Base-by-base conservation (phyloP, 805 yeast genomes). In the Saccharomyces cerevisiae region DNA sequence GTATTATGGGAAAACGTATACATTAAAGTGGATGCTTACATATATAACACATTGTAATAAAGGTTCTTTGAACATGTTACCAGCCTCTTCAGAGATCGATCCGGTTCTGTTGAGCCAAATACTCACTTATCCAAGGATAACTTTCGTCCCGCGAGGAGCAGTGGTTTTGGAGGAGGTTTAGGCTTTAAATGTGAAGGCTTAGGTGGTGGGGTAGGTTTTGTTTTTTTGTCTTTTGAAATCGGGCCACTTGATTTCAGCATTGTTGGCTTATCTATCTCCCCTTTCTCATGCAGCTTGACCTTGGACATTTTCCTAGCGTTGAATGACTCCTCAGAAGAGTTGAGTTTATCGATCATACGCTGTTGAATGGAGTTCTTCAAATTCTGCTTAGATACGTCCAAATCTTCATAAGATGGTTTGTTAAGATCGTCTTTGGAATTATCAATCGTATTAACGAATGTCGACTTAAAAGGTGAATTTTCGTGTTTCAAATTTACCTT, bases 331-430 rank as follows among this genome's bases (percentile, higher is more conserved):
- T 61, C 61, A 6, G 67, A 60, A 24, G 56, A 58, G 55, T 68
- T 73, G 53, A 82, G 66, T 43, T 80, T 70, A 59, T 74, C 75
- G 48, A 77, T 78, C 66, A 83, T 81, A 57, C 86, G 72, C 55
- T 78, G 70, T 59, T 81, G 85, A 43, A 83, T 81, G 0, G 77
- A 73, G 31, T 65, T 63, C n/a, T 71, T 55, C 14, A 62, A 48
- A 27, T 52, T 49, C 4, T 26, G 52, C 6, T 29, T 48, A 3
- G 51, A 30, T 22, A 41, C 48, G 17, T 5, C 41, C 6, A 46
- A 32, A 11, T 29, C 26, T 3, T 51, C 46, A n/a, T 46, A 26
- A 1, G 48, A 30, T 11, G 27, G 41, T 17, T 28, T 29, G 6
- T 29, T 47, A 36, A 17, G 10, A 36, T 9, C 17, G 13, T 36